A percentile compares a stretch with the other conserved stretches of the same genome.
Evolutionary conservation across 2,329 filamentous ascomycete species (phyloP).

Genomic region (Neocucurbitaria cava): DNA sequence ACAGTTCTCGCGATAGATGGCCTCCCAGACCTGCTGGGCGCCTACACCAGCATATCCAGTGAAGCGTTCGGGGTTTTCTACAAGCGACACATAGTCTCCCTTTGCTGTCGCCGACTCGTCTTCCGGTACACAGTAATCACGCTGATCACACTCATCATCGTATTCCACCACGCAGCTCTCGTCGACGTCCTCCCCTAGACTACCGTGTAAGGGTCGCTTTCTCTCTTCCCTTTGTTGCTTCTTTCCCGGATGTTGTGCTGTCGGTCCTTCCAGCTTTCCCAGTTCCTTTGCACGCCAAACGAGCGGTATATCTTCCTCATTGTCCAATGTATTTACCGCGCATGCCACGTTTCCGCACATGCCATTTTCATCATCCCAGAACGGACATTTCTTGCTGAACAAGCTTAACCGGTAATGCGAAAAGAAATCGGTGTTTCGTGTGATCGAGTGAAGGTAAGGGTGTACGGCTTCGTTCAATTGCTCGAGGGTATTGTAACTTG

Average conservation of each 20-base stretch:
- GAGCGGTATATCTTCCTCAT: conserved; percentile 89
- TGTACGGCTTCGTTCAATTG: conserved; percentile 78
- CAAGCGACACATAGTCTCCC: conserved; percentile 93
- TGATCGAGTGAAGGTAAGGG: conserved; percentile 80
- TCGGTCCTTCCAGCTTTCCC: conserved; percentile 88
- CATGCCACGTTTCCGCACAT: conserved; percentile 98
- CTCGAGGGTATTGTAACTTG: conserved; percentile 91
- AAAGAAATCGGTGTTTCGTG: conserved; percentile 92
- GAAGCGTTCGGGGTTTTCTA: conserved; percentile 93
- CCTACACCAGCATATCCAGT: conserved; percentile 90
- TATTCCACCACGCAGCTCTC: conserved; percentile 98
- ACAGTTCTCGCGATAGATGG: conserved; percentile 97
- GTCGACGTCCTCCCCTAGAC: conserved; percentile 83
- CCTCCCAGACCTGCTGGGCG: conserved; percentile 90
- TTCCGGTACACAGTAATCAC: conserved; percentile 95
- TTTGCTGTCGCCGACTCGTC: conserved; percentile 87
- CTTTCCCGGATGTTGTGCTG: conserved; percentile 85
- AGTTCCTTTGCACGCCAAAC: conserved; percentile 93
- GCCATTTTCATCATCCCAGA: conserved; percentile 91
- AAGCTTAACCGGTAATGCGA: conserved; percentile 96
- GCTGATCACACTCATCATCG: conserved; percentile 94
- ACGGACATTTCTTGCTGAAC: conserved; percentile 92
- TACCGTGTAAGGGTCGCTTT: conserved; percentile 77
- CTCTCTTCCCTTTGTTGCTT: conserved; percentile 74
- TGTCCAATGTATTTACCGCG: conserved; percentile 91